Evolutionary conservation across 202 grass and related monocot genomes (phyloP).

Genomic region (Cymbopogon flexuosus): DNA sequence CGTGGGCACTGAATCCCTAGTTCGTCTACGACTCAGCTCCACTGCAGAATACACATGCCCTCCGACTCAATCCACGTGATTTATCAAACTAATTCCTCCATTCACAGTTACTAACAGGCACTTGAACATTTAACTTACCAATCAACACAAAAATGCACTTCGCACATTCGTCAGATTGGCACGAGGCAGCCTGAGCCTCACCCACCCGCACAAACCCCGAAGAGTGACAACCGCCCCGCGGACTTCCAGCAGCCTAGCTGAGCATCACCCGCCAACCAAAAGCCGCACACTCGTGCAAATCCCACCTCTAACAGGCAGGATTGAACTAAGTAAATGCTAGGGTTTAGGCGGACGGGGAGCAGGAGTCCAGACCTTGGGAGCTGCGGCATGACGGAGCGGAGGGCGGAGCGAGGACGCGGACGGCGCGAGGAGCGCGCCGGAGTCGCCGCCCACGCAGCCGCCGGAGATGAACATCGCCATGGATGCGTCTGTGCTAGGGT

Average conservation of each 20-base stretch:
- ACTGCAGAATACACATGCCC: background rate
- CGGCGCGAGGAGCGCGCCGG: slow-evolving; percentile 26
- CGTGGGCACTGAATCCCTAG: background rate
- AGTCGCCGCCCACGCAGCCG: slow-evolving; percentile 8
- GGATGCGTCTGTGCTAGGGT: slow-evolving; percentile 31
- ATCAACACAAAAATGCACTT: background rate
- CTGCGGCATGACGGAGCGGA: background rate
- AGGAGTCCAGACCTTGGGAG: slow-evolving; percentile 24
- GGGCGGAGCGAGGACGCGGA: slow-evolving; percentile 24
- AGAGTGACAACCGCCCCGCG: background rate
- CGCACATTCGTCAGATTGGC: background rate
- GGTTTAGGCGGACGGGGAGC: background rate
- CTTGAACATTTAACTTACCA: background rate
- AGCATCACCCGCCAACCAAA: background rate
- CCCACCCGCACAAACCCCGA: background rate
- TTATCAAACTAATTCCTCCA: background rate
- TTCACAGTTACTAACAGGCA: background rate
- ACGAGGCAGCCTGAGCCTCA: background rate
- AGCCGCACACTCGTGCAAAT: background rate
- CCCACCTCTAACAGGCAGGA: background rate
- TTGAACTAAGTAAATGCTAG: background rate
- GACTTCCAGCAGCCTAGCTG: background rate
- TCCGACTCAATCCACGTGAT: background rate
- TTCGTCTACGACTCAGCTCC: background rate
- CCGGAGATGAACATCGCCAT: slow-evolving; percentile 39